Conservation (phyloP, 2,329 filamentous ascomycete genomes). For the Cryphonectria nitschkei region DNA sequence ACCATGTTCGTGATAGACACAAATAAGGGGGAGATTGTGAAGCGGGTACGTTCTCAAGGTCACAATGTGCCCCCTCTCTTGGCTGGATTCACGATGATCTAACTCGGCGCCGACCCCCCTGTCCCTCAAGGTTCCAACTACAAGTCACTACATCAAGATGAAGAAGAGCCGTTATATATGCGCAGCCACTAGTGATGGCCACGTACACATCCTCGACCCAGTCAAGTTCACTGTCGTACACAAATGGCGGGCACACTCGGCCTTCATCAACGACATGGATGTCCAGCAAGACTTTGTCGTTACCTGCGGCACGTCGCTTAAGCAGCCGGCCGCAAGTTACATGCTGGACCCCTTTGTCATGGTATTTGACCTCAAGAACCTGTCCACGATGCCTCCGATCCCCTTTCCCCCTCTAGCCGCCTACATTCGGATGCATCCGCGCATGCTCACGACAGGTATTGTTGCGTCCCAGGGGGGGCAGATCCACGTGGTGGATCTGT, state of each 20-base stretch:
- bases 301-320: conserved; percentile 89
- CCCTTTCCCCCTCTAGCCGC: conserved; percentile 91
- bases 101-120: conserved; percentile 31
- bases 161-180: conserved; percentile 89
- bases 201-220: conserved; percentile 85
- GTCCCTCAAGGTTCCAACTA: conserved; percentile 63
- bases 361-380: conserved; percentile 91
- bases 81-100: conserved; percentile 32
- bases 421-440: conserved; percentile 94
- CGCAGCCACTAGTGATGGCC: conserved; percentile 81
- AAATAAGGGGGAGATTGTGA: conserved; percentile 71
- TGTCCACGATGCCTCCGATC: conserved; percentile 85
- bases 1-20: conserved; percentile 79
- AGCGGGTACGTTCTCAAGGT: conserved; percentile 53
- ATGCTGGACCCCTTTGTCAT: conserved; percentile 93
- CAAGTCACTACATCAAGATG: conserved; percentile 87
- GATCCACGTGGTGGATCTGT: conserved; percentile 93
- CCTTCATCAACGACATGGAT: conserved; percentile 94
- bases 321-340: conserved; percentile 72
- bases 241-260: conserved; percentile 87
- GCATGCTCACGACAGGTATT: conserved; percentile 92
- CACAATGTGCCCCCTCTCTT: too few species aligned
- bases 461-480: conserved; percentile 91
- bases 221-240: conserved; percentile 78
- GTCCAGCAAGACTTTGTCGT: conserved; percentile 93